Base-by-base conservation (phyloP, 1,139 yeast genomes). In the Kodamaea derodonti region DNA sequence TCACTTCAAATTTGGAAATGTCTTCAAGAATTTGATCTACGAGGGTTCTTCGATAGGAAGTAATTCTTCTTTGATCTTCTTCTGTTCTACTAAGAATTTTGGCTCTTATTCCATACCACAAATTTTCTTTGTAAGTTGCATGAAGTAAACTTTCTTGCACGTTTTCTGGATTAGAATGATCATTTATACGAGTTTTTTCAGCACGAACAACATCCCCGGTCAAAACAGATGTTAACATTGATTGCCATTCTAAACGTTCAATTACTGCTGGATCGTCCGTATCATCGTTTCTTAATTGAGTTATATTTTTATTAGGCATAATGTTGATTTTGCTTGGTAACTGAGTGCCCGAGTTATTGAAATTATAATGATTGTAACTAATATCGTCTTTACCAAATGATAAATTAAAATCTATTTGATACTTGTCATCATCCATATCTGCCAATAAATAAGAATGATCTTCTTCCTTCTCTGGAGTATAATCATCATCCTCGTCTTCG, bases 201-300 rank as follows among this genome's bases (percentile, higher is more conserved):
- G 95, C 84, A 27, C 82, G 75, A 14, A 92, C 88, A 32, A 92
- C 95, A 54, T 92, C 98, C 43, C 98, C 97, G 2, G 95, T 90
- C 26, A 92, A 70, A 2, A 92, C 98, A 4, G 92, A 76, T 3
- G 86, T 75, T 31, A 92, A 68, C 96, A 92, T 87, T 0, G 94
- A 78, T 56, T 92, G 97, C 98, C 98, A 92, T 60, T 90, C 97
- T 18, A 90, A 68, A 32, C 98, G 68, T 54, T 88, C 97, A 20
- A 80, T 57, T 14, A 86, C 79, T 15, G 75, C 72, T 2, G 85
- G 84, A 46, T 82, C 85, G 35, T 75, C 70, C 7, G 69, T 69
- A 24, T 62, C 62, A 29, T 71, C 69, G 31, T 62, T 62, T 37
- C 63, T 60, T 29, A 74, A 49, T 30, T 67, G 62, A 20, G 74